Conservation (phyloP, 2,329 filamentous ascomycete genomes). For the Beauveria sp. region DNA sequence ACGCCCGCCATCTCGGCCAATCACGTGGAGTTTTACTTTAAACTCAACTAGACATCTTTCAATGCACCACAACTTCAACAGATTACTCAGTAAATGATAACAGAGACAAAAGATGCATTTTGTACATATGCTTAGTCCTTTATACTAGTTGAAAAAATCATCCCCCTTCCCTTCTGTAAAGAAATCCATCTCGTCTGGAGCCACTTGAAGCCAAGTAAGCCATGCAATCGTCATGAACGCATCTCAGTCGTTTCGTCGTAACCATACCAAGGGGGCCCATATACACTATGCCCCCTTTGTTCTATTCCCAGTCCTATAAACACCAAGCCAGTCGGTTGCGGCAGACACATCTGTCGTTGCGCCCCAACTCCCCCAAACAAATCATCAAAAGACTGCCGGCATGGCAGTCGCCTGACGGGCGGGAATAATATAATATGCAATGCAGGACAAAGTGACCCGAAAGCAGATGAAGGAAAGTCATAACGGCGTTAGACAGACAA, state of each 20-base stretch:
- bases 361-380: constrained; percentile 1
- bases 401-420: neutral
- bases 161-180: neutral
- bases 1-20: neutral
- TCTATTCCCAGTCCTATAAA: constrained; percentile 17
- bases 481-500: constrained; percentile 23
- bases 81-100: neutral
- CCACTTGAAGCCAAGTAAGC: constrained; percentile 6
- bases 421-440: constrained; percentile 2
- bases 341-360: constrained; percentile 14
- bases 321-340: neutral
- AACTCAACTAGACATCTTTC: neutral
- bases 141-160: constrained; percentile 6
- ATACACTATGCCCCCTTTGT: constrained; percentile 18
- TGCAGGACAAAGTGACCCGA: constrained; percentile 4
- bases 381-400: neutral
- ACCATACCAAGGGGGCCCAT: constrained; percentile 13
- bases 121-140: constrained; percentile 11
- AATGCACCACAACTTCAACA: too few relatives aligned
- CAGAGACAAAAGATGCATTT: constrained; percentile 9
- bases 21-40: constrained; percentile 1
- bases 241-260: constrained; percentile 23
- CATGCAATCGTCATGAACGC: constrained; percentile 18
- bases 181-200: constrained; percentile 8
- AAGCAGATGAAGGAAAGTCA: constrained; percentile 11